Base-by-base conservation (phyloP, 148 eudicot genomes). In the Rhododendron ovatum region DNA sequence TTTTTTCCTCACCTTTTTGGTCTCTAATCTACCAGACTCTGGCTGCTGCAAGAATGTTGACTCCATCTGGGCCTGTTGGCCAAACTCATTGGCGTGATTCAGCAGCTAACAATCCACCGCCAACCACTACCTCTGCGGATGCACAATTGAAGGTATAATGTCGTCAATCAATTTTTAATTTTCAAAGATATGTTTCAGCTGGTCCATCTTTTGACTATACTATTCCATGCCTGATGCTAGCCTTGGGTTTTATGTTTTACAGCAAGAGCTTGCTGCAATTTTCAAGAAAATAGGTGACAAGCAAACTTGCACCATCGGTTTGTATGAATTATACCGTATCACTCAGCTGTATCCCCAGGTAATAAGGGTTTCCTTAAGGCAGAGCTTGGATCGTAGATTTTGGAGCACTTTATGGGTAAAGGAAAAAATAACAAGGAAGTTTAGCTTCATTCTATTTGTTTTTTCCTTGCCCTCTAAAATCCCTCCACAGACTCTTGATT, bases 241-340 rank as follows among this genome's bases (percentile, higher is more conserved):
- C 57, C 17, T n/a, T 65, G 51, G 53, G 69, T 69, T 43, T 67
- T 67, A 24, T 79, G 45, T 84, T 85, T 88, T 86, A 89, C 96
- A 97, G 99, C 99, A 95, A 95, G 99, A 97, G 89, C 93, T 97
- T 85, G 99, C 96, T 78, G 98, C 99, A 50, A 97, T 97, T 78
- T 97, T 97, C 85, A 97, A 97, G 92, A 97, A 97, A 89, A 97
- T 97, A 87, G 99, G 98, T 84, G 99, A 97, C 90, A 97, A 93
- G 89, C 99, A 97, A 86, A 97, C 99, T 80, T 97, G 99, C 91
- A 91, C 94, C 33, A 95, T 97, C 74, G 99, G 99, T 76, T 93
- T 97, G 37, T 95, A 94, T 91, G 99, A 97, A 86, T 85, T 97
- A 15, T 97, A 97, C 85, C 93, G 96, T 35, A 94, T 97, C 65